These are phyloP conservation scores for Chamaenerion angustifolium DNA, from an alignment of 345 rosid genomes.

Conservation along the genomic window DNA sequence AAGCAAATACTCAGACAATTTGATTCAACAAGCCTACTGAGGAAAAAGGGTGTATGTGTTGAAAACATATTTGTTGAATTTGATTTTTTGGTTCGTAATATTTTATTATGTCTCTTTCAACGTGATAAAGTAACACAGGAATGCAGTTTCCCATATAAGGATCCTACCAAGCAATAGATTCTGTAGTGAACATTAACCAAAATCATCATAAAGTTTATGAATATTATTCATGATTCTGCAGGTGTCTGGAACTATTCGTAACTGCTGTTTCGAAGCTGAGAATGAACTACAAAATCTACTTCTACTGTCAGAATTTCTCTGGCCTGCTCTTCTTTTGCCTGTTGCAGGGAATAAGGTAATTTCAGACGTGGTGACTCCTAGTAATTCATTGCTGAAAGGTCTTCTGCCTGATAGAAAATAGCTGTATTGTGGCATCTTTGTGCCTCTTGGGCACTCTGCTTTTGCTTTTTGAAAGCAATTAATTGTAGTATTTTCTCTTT, in stretches of 20 bases:
- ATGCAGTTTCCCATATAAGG: too few species aligned
- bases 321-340: slow-evolving; percentile 92
- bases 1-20: slow-evolving; percentile 78
- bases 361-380: neutral
- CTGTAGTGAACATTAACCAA: too few species aligned
- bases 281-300: slow-evolving; percentile 72
- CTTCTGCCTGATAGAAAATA: too few species aligned
- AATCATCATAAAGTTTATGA: neutral
- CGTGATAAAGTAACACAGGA: too few species aligned
- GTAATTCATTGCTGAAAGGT: too few species aligned
- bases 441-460: neutral
- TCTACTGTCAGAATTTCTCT: slow-evolving; percentile 70
- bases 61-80: slow-evolving; percentile 2
- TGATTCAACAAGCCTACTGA: slow-evolving; percentile 49
- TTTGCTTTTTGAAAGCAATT: neutral
- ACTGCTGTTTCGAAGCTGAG: slow-evolving; percentile 93
- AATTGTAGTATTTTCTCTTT: neutral
- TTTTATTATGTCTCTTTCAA: neutral
- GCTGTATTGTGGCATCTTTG: too few species aligned
- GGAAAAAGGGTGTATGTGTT: slow-evolving; percentile 74
- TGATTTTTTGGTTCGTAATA: neutral
- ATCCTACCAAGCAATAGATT: too few species aligned
- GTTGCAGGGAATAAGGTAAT: slow-evolving; percentile 80
- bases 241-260: slow-evolving; percentile 77
- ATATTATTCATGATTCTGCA: slow-evolving; percentile 11